Base-by-base conservation (phyloP, 768 basidiomycete species). In the Infundibulicybe gibba region DNA sequence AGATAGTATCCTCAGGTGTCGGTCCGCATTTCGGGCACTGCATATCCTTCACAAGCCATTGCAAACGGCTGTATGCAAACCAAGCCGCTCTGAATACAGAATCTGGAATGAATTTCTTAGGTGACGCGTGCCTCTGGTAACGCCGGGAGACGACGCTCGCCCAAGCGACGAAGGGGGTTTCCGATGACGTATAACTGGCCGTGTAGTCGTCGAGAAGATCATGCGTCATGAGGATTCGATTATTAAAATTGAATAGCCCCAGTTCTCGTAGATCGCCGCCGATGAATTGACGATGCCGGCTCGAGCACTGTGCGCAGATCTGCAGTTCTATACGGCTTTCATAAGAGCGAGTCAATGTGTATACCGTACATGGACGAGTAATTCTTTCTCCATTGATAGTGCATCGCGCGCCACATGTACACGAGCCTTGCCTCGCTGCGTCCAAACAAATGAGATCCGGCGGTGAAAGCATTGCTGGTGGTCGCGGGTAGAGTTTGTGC, bases 161-260 rank as follows among this genome's bases (percentile, higher is more conserved):
- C 49, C 49, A 54, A 1, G 46, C 41, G 5, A 46, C 42, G 17
- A 54, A 54, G 3, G 52, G 52, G 0, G 52, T 54, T 15, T 54
- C 52, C 1, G 50, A 51, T 6, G 50, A 44, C 1, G 53, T 54
- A 16, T 44, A 54, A 1, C 49, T 49, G 0, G 47, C 32, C 1
- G 49, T 54, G 20, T 54, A 54, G 14, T 54, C 46, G 13, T 54
- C 52, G 2, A 54, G 43, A 1, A 54, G 33, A 15, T 54, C 50
- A 20, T 54, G 52, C 17, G 25, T 25, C 25, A 43, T 44, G 20
- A 53, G 49, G 0, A 55, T 13, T 25, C 20, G 32, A 20, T 53
- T 55, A 41, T 55, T 55, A 17, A 40, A 50, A 47, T 55, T 53
- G 43, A 55, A 55, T 3, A 55, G 31, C 2, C 54, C 54, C 6